Percentiles rank a stretch among this genome's conserved stretches.
Conservation (phyloP, 768 basidiomycete species). For the Boletus reticuloceps region DNA sequence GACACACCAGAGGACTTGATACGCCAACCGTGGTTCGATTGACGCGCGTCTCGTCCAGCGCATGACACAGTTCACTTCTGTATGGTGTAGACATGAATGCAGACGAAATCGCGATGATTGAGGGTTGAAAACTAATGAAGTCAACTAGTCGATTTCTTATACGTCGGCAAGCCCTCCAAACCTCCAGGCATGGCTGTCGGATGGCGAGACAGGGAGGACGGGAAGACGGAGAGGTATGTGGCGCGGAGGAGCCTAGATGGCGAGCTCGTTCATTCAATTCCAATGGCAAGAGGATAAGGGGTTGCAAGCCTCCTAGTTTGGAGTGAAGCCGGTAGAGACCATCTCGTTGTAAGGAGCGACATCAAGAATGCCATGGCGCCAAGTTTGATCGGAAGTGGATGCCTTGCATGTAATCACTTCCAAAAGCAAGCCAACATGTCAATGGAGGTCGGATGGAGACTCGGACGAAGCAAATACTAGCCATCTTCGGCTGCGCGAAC, state of each 20-base stretch:
- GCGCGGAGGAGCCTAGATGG: neutral
- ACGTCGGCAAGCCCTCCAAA: neutral
- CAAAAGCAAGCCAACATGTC: neutral
- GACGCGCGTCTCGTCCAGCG: neutral
- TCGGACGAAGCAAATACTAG: neutral
- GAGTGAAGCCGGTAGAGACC: neutral
- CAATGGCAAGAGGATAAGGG: neutral
- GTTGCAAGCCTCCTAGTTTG: neutral
- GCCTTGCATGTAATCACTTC: neutral
- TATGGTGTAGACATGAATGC: neutral
- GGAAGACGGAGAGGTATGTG: neutral
- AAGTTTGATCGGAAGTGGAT: neutral
- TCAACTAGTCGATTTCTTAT: neutral
- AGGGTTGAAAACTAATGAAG: neutral
- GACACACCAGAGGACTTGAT: neutral
- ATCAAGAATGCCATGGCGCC: neutral
- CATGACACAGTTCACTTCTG: neutral
- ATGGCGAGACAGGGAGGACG: neutral
- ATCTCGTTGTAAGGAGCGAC: neutral
- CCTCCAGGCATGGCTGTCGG: neutral
- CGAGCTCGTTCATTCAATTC: neutral
- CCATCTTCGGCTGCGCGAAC: neutral
- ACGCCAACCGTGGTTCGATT: too few species aligned
- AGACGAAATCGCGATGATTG: neutral
- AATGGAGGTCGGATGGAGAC: slow-evolving; percentile 2